phyloP scores from a whole-genome alignment of 2,329 filamentous ascomycete genomes.

The Penicillium sp. region DNA sequence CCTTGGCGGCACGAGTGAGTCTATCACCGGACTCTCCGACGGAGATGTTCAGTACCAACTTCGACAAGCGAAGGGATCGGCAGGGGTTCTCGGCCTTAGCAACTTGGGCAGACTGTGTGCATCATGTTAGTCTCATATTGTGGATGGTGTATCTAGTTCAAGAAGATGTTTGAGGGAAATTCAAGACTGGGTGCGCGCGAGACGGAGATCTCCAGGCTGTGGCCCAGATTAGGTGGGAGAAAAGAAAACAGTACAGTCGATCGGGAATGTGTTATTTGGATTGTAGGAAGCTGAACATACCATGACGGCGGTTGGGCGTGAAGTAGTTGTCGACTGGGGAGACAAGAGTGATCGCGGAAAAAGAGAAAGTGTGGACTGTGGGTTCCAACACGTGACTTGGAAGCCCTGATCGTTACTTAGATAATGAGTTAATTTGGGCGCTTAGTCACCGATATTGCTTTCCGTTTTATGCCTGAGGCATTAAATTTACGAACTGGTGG shows the following conservation, averaged over 20 bases:
- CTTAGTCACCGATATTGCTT: neutral
- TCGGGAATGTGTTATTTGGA: neutral
- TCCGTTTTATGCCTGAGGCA: neutral
- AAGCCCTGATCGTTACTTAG: conserved; percentile 6
- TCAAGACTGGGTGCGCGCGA: conserved; percentile 7
- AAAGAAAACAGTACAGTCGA: neutral
- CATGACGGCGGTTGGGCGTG: conserved; percentile 51
- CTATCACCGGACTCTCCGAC: conserved; percentile 99
- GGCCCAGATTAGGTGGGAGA: neutral
- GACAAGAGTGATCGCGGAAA: conserved; percentile 30
- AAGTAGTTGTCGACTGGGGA: conserved; percentile 39
- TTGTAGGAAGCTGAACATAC: conserved; percentile 36
- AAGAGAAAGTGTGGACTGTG: conserved; percentile 39
- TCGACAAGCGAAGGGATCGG: conserved; percentile 99
- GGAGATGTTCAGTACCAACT: conserved; percentile 99
- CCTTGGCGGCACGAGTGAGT: conserved; percentile 99
- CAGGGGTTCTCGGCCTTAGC: conserved; percentile 94
- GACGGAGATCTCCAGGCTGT: neutral
- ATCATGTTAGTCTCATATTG: conserved; percentile 30
- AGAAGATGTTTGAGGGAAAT: conserved; percentile 1
- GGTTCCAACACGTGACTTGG: conserved; percentile 13
- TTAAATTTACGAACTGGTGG: neutral
- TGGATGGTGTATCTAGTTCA: conserved; percentile 12
- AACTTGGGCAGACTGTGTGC: conserved; percentile 61
- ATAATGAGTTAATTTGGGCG: neutral